A percentile compares a stretch with the other conserved stretches of the same genome.
Evolutionary conservation across 2,329 filamentous ascomycete species (phyloP).

Genomic region (Cladobotryum protrusum): DNA sequence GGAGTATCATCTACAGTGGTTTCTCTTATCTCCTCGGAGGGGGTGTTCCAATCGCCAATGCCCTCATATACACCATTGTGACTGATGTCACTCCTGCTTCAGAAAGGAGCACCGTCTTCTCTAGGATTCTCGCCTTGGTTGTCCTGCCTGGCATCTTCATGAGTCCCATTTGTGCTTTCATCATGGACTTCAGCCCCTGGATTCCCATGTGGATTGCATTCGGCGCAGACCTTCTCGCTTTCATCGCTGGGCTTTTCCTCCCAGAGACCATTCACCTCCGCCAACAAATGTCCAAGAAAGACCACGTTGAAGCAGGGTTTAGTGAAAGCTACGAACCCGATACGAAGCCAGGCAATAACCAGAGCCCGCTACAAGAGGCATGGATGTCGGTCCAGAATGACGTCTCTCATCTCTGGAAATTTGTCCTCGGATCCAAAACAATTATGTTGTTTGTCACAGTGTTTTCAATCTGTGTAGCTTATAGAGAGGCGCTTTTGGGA

Average conservation of each 20-base stretch:
- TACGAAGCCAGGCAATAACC: constrained; percentile 6
- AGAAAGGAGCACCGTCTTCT: constrained; percentile 35
- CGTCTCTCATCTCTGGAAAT: constrained; percentile 31
- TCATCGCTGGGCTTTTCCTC: constrained; percentile 26
- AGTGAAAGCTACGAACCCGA: constrained; percentile 2
- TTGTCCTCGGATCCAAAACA: constrained; percentile 33
- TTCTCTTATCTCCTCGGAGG: constrained; percentile 36
- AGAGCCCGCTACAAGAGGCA: constrained; percentile 15
- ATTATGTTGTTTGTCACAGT: constrained; percentile 34
- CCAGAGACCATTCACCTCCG: constrained; percentile 39
- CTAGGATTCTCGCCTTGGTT: constrained; percentile 31
- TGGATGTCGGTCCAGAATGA: constrained; percentile 25
- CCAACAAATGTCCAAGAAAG: constrained; percentile 21
- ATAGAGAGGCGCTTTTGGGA: constrained; percentile 26
- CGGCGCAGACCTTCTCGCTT: constrained; percentile 22
- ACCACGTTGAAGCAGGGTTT: not conserved
- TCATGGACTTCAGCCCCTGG: constrained; percentile 36
- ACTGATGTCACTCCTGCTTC: constrained; percentile 36
- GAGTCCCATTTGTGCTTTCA: constrained; percentile 34
- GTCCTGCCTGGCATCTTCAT: constrained; percentile 33
- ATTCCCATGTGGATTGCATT: constrained; percentile 32
- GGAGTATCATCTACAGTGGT: constrained; percentile 30
- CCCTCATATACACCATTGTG: constrained; percentile 41
- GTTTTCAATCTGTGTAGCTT: constrained; percentile 19
- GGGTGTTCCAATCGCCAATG: constrained; percentile 30